Base-by-base conservation (phyloP, 2,329 filamentous ascomycete species). In the Pseudogymnoascus sp. region DNA sequence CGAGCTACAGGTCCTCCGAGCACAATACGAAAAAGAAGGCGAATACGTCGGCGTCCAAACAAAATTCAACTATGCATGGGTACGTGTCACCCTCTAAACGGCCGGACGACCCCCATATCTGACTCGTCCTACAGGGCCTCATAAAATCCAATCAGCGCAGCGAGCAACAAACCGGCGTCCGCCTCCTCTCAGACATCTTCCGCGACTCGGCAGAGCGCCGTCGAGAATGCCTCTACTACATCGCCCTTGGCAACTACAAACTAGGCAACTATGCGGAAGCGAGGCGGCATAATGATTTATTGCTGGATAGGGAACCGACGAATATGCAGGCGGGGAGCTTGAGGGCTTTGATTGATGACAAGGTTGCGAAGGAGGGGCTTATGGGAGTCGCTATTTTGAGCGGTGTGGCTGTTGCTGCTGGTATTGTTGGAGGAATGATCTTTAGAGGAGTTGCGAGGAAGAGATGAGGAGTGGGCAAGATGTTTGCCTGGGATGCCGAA, bases 1-100 rank as follows among this genome's bases (percentile, higher is more conserved):
- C 61, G 95, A 99, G 78, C 88, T 99, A 66, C 87, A 93, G 76
- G 95, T 97, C 67, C 83, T 99, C 62, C 90, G 93, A 68, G 83
- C 90, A 66, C 95, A 99, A 76, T 99, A 95, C 75, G 93, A 97
- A 75, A 96, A 96, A 75, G 95, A 99, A 79, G 95, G 93, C 69
- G 91, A 96, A 72, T 96, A 96, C 81, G 93, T 96, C 66, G 93
- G 93, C 65, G 85, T 99, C 42, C 95, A 99, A 77, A 99, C 95
- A 66, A 97, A 97, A 76, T 99, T 99, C 85, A 99, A 99, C 86
- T 97, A 93, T 77, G 93, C 95, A 74, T 99, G 95, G 95, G 92
- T 96, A 85, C 64, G 81, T 70, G 51, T 57, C 51, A 34, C 3
- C 29, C 51, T 21, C 51, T 34, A 3, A 34, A 57, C 37, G 34